These are phyloP conservation scores for Tolypocladium ophioglossoides DNA, from an alignment of 2,329 filamentous ascomycete genomes.

Conservation along the genomic window DNA sequence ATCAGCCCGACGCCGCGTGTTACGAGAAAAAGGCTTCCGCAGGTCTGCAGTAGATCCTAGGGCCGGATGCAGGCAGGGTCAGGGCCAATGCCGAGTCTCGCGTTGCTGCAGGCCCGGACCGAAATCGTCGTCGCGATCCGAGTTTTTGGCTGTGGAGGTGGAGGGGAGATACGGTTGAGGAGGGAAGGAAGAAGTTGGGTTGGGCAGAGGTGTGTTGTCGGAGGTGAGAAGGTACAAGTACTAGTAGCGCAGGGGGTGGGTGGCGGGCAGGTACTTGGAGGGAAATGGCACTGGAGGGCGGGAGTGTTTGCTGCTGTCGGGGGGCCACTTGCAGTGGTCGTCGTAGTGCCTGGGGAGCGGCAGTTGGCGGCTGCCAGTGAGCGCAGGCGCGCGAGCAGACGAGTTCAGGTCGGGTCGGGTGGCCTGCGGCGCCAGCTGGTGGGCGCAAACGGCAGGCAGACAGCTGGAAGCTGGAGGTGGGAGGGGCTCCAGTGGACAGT, in stretches of 20 bases:
- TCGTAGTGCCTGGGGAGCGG: background rate
- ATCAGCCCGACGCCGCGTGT: background rate
- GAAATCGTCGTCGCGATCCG: background rate
- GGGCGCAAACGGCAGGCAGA: background rate
- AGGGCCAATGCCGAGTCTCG: background rate
- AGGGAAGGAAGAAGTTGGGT: constrained; percentile 7
- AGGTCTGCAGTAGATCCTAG: background rate
- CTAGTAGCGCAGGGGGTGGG: constrained; percentile 1
- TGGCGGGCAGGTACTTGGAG: constrained; percentile 1
- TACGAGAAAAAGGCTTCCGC: background rate
- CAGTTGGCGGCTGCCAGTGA: background rate
- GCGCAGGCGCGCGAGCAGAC: background rate
- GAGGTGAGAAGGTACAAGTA: constrained; percentile 2
- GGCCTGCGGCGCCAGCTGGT: background rate
- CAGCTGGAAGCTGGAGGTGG: background rate
- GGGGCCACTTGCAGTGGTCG: background rate
- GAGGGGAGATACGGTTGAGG: constrained; percentile 7
- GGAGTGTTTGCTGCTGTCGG: constrained; percentile 8
- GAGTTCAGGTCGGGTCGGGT: background rate
- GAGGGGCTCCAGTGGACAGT: background rate
- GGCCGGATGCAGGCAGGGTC: background rate
- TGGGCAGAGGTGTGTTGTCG: constrained; percentile 3
- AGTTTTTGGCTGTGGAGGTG: constrained; percentile 1
- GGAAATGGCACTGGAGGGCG: constrained; percentile 7
- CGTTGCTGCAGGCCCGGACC: background rate